These are phyloP conservation scores for Exophiala oligosperma DNA, from an alignment of 2,329 filamentous ascomycete species.

Conservation along the genomic window DNA sequence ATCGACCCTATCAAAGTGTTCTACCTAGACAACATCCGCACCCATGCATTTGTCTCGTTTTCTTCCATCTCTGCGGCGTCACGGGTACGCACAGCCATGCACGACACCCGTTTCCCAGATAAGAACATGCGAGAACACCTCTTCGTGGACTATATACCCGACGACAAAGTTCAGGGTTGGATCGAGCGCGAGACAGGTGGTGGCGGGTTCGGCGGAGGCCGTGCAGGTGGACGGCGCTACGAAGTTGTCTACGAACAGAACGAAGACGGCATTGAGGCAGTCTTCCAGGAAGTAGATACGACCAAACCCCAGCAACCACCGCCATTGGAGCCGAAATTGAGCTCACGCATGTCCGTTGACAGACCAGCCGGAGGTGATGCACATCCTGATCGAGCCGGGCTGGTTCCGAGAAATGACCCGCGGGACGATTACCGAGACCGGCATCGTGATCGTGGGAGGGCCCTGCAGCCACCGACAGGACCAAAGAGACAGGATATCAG, in stretches of 20 bases:
- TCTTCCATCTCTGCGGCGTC: slow-evolving; percentile 68
- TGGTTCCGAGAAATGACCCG: slow-evolving; percentile 5
- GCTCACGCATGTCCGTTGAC: slow-evolving; percentile 13
- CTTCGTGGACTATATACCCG: slow-evolving; percentile 87
- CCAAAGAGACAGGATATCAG: slow-evolving; percentile 7
- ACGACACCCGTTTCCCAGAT: slow-evolving; percentile 80
- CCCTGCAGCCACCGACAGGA: slow-evolving; percentile 3
- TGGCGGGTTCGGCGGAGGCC: slow-evolving; percentile 35
- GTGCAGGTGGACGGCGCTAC: slow-evolving; percentile 56
- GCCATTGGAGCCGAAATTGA: slow-evolving; percentile 2
- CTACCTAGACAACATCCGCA: slow-evolving; percentile 80
- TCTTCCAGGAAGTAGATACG: slow-evolving; percentile 52
- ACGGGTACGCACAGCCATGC: slow-evolving; percentile 72
- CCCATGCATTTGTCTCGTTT: slow-evolving; percentile 82
- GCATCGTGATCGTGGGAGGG: slow-evolving; percentile 2
- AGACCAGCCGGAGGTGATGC: slow-evolving; percentile 11
- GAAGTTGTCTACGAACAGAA: slow-evolving; percentile 70
- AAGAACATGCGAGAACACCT: slow-evolving; percentile 81
- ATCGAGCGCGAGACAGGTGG: slow-evolving; percentile 65
- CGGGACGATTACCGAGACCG: slow-evolving; percentile 14
- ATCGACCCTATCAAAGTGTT: slow-evolving; percentile 64
- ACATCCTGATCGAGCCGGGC: slow-evolving; percentile 22
- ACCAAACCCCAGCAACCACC: slow-evolving; percentile 10
- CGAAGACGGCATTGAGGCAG: slow-evolving; percentile 57
- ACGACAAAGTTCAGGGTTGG: slow-evolving; percentile 71